Percentiles rank a stretch among this genome's conserved stretches.
These are phyloP conservation scores for Suillus variegatus DNA, from an alignment of 768 basidiomycete genomes.

Conservation along the genomic window DNA sequence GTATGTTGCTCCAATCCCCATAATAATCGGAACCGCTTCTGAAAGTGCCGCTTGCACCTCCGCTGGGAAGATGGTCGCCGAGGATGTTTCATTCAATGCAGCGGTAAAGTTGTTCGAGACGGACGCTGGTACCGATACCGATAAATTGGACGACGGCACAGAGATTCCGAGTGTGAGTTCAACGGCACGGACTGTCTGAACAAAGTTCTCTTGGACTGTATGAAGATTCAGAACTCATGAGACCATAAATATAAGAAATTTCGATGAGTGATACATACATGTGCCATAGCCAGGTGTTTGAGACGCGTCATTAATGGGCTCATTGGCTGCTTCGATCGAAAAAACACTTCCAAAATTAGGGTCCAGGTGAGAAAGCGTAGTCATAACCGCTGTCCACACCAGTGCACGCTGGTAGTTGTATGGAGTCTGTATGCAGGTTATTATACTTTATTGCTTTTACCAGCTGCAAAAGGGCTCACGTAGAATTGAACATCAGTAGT, in stretches of 20 bases:
- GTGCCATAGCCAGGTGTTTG: slow-evolving; percentile 69
- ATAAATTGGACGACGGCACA: slow-evolving; percentile 17
- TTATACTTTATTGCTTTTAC: slow-evolving; percentile 6
- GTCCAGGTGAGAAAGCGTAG: slow-evolving; percentile 68
- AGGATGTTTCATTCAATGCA: slow-evolving; percentile 27
- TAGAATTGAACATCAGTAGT: slow-evolving; percentile 74
- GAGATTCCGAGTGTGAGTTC: slow-evolving; percentile 62
- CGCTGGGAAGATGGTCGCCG: slow-evolving; percentile 22
- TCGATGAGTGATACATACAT: slow-evolving; percentile 44
- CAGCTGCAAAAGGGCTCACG: slow-evolving; percentile 37
- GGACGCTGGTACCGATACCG: slow-evolving; percentile 9
- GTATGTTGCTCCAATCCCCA: slow-evolving; percentile 25
- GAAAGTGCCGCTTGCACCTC: slow-evolving; percentile 34
- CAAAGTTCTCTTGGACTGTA: slow-evolving; percentile 71
- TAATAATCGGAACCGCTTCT: slow-evolving; percentile 40
- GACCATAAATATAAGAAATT: not conserved
- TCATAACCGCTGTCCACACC: slow-evolving; percentile 83
- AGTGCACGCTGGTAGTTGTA: slow-evolving; percentile 78
- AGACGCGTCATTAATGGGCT: slow-evolving; percentile 71
- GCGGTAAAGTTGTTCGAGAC: slow-evolving; percentile 37
- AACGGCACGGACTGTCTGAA: slow-evolving; percentile 63
- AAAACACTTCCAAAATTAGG: slow-evolving; percentile 65
- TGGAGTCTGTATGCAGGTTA: slow-evolving; percentile 46
- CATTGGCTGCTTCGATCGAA: slow-evolving; percentile 76
- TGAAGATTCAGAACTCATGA: slow-evolving; percentile 6